Percentiles rank a stretch among this genome's conserved stretches.
Conservation (phyloP, 345 rosid species). For the Noccaea caerulescens region DNA sequence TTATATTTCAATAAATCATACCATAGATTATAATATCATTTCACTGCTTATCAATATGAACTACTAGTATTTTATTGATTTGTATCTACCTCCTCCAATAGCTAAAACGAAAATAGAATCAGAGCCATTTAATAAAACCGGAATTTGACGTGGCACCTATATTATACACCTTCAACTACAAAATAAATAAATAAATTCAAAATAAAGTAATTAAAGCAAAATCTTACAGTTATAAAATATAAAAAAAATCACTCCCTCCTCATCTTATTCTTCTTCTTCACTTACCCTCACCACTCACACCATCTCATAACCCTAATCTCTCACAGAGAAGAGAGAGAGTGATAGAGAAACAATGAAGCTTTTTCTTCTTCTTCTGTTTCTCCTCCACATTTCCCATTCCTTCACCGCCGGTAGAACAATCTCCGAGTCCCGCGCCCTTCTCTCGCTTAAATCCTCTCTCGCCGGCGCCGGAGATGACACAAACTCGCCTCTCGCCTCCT, state of each 20-base stretch:
- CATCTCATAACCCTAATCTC: slow-evolving; percentile 32
- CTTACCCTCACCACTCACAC: slow-evolving; percentile 21
- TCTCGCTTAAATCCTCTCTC: slow-evolving; percentile 74
- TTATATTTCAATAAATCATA: no score
- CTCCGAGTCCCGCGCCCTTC: slow-evolving; percentile 73
- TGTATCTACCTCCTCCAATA: neutral
- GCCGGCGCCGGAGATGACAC: slow-evolving; percentile 53
- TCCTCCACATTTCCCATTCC: slow-evolving; percentile 52
- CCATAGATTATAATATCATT: neutral
- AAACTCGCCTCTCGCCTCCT: slow-evolving; percentile 55
- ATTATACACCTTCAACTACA: neutral
- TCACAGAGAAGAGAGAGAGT: slow-evolving; percentile 28
- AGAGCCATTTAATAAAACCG: neutral
- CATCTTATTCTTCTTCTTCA: slow-evolving; percentile 33
- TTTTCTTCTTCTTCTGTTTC: slow-evolving; percentile 49
- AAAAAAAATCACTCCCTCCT: slow-evolving; percentile 44
- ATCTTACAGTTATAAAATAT: slow-evolving; percentile 38
- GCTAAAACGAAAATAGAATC: neutral
- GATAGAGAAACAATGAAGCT: slow-evolving; percentile 52
- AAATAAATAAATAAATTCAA: slow-evolving; percentile 1
- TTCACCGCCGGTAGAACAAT: slow-evolving; percentile 44
- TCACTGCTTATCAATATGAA: neutral
- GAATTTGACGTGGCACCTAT: slow-evolving; percentile 29
- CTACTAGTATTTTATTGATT: neutral
- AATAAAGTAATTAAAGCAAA: slow-evolving; percentile 6